phyloP scores from a whole-genome alignment of 2,329 filamentous ascomycete species.

The Aspergillus tubingensis region DNA sequence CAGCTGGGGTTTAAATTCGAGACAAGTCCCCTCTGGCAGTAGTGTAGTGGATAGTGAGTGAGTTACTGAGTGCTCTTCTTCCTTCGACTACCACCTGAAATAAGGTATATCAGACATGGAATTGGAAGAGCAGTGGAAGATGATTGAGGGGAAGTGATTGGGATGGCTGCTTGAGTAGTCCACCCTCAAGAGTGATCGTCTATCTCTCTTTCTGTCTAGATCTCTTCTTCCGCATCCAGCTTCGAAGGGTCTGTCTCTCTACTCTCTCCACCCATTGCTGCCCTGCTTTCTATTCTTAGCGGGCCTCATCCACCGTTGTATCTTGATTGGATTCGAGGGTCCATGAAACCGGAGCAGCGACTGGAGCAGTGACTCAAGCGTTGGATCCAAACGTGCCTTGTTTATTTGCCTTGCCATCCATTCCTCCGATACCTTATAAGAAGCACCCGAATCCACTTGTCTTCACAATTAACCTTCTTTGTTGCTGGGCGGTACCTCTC shows the following conservation, averaged over 20 bases:
- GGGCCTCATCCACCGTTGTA: background rate
- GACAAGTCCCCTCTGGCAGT: background rate
- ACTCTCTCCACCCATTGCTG: background rate
- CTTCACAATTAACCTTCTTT: background rate
- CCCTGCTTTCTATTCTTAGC: conserved; percentile 14
- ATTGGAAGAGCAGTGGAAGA: background rate
- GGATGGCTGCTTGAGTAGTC: background rate
- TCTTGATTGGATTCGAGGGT: background rate
- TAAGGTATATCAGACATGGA: background rate
- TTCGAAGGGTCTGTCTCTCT: background rate
- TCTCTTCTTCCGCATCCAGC: conserved; percentile 10
- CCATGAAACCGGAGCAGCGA: conserved; percentile 3
- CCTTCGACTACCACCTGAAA: no score
- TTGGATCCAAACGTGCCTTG: background rate
- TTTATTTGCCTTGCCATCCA: background rate
- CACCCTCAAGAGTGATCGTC: background rate
- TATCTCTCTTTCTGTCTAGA: background rate
- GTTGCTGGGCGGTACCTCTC: background rate
- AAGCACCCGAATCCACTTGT: background rate
- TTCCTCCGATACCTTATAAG: background rate
- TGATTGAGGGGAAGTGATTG: background rate
- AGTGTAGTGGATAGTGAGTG: no score
- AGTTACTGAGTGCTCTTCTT: no score
- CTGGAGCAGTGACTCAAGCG: background rate
- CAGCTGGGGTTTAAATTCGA: conserved; percentile 8